Conservation (phyloP, 2,329 filamentous ascomycete genomes). For the Colletotrichum neosansevieriae region DNA sequence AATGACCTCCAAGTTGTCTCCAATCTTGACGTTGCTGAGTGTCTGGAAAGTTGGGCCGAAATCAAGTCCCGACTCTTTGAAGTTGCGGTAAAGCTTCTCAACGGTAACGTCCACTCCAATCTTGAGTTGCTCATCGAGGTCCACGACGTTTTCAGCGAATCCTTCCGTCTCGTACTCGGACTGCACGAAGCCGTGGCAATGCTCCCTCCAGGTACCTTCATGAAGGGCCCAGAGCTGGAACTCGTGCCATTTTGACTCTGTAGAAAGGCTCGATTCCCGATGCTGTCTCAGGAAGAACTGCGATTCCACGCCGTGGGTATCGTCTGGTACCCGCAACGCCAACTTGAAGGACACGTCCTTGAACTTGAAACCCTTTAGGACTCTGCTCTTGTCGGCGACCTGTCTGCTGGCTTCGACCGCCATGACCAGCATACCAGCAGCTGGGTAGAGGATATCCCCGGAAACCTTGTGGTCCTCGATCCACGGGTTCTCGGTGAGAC, state of each 20-base stretch:
- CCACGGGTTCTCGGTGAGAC: slow-evolving; percentile 55
- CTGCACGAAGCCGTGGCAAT: slow-evolving; percentile 45
- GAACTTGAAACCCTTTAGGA: slow-evolving; percentile 38
- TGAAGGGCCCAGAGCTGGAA: slow-evolving; percentile 44
- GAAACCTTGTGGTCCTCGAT: slow-evolving; percentile 62
- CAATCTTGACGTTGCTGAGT: slow-evolving; percentile 30
- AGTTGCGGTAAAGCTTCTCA: slow-evolving; percentile 39
- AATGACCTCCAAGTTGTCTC: slow-evolving; percentile 17
- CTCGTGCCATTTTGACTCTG: slow-evolving; percentile 41
- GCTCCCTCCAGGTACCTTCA: slow-evolving; percentile 44
- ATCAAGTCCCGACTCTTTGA: slow-evolving; percentile 38
- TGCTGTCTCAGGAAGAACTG: slow-evolving; percentile 40
- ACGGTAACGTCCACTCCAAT: slow-evolving; percentile 17
- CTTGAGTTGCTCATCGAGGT: background rate
- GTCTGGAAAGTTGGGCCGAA: slow-evolving; percentile 42
- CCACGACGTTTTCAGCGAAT: background rate
- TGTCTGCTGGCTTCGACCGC: slow-evolving; percentile 41
- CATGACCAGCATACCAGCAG: slow-evolving; percentile 51
- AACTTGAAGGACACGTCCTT: slow-evolving; percentile 43
- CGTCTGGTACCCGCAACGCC: slow-evolving; percentile 41
- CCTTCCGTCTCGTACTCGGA: slow-evolving; percentile 29
- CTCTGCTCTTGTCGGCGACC: slow-evolving; percentile 20
- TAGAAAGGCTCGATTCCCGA: slow-evolving; percentile 39
- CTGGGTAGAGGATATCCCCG: slow-evolving; percentile 56
- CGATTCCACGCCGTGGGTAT: slow-evolving; percentile 40